Conservation (phyloP, 2,329 filamentous ascomycete species). For the Periconia macrospinosa region DNA sequence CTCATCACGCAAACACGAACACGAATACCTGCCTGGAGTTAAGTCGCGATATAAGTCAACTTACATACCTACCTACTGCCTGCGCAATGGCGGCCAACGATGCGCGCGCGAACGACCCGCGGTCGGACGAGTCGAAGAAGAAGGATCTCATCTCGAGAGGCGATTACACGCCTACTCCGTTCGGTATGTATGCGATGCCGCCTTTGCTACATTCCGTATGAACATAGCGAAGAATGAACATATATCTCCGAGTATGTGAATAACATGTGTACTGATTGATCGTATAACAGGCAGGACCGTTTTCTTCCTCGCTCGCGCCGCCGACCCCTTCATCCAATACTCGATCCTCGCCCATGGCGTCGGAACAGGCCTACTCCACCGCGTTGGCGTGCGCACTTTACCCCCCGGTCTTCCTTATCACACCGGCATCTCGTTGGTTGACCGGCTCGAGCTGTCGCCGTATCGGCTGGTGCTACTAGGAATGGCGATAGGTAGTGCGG, state of each 20-base stretch:
- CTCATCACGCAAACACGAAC: too few relatives aligned
- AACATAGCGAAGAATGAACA: too few relatives aligned
- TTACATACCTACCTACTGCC: too few relatives aligned
- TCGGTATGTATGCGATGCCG: neutral
- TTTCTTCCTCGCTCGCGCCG: slow-evolving; percentile 52
- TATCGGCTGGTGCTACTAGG: slow-evolving; percentile 55
- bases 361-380: slow-evolving; percentile 48
- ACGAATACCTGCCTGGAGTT: too few relatives aligned
- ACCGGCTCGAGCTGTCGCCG: slow-evolving; percentile 52
- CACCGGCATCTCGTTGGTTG: slow-evolving; percentile 43
- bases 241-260: too few relatives aligned
- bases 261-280: slow-evolving; percentile 11
- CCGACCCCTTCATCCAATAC: slow-evolving; percentile 54
- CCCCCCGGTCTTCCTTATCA: slow-evolving; percentile 45
- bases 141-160: slow-evolving; percentile 46
- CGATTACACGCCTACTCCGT: slow-evolving; percentile 5
- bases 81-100: neutral
- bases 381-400: slow-evolving; percentile 49
- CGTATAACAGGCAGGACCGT: slow-evolving; percentile 43
- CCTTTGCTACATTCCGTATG: too few relatives aligned
- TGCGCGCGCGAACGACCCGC: slow-evolving; percentile 22
- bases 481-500: slow-evolving; percentile 55
- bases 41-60: too few relatives aligned
- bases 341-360: slow-evolving; percentile 49
- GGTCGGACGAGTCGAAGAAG: slow-evolving; percentile 32